phyloP scores from a whole-genome alignment of 495 filamentous ascomycete species.

The Penicillium subrubescens region DNA sequence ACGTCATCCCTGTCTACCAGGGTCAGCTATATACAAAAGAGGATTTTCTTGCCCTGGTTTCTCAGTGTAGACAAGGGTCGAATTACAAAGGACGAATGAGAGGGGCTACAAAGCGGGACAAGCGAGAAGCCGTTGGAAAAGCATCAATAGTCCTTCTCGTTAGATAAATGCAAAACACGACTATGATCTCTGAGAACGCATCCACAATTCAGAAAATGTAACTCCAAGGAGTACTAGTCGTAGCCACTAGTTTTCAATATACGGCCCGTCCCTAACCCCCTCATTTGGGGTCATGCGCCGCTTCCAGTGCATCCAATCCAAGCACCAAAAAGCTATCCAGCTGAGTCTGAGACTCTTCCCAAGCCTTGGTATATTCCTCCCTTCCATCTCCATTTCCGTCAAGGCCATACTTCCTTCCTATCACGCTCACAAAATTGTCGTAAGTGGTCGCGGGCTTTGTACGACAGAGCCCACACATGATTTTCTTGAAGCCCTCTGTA shows the following conservation, averaged over 20 bases:
- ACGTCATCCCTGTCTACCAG: no score
- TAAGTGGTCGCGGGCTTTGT: conserved; percentile 53
- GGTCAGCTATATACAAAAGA: no score
- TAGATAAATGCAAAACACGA: not conserved
- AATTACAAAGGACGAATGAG: not conserved
- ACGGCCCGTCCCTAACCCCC: not conserved
- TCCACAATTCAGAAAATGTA: not conserved
- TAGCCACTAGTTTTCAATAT: not conserved
- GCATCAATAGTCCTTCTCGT: not conserved
- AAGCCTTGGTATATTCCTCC: not conserved
- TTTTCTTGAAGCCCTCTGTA: conserved; percentile 29
- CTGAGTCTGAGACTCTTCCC: not conserved
- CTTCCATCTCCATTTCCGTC: not conserved
- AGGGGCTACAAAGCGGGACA: not conserved
- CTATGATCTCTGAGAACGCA: not conserved
- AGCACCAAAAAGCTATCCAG: not conserved
- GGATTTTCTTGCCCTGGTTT: not conserved
- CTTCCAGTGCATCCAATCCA: not conserved
- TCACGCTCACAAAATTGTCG: conserved; percentile 42
- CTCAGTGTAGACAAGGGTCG: not conserved
- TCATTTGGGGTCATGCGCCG: not conserved
- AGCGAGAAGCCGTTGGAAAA: not conserved
- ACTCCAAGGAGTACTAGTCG: not conserved
- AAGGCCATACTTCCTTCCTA: not conserved
- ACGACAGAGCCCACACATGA: conserved; percentile 46